Base-by-base conservation (phyloP, 345 rosid species). In the Salix koriyanagi region DNA sequence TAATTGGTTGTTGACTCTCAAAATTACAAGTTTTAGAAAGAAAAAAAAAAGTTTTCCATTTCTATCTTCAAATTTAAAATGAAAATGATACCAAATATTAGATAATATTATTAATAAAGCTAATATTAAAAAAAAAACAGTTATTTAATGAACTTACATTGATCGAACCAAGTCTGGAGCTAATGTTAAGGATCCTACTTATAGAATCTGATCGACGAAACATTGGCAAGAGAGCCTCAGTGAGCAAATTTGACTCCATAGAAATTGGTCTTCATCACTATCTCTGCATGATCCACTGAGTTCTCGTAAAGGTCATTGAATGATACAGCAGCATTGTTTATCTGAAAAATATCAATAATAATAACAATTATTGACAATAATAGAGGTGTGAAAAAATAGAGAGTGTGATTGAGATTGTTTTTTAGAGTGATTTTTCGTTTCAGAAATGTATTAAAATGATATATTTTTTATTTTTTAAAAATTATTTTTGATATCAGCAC, bases 241-340 rank as follows among this genome's bases (percentile, higher is more conserved):
- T 91, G 25, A 92, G 88, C n/a, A 69, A 84, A 74, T 81, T 90
- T 94, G n/a, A 90, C 76, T 39, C 97, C 97, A 23, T 82, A 77
- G 79, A 82, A 94, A 72, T 94, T 94, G 66, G 97, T 94, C 69
- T 72, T 89, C 6, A 92, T 81, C 2, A 90, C 93, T 1, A 85
- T 90, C 75, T 90, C 98, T 3, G 97, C 92, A 9, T 87, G 81
- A 71, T 87, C 91, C 64, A 92, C 94, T 5, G 77, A 73, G 83
- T 94, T 94, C 23, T 90, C 90, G 8, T 80, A 30, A 19, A 92
- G 75, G 1, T 74, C 88, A 76, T 94, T 92, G 80, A 92, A 94
- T 39, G 97, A 89, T 54, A 92, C 97, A 0, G 85, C 97, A 0
- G 95, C 97, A 81, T 94, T 94, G 76, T 94, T 94, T 52, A 91